A percentile compares a stretch with the other conserved stretches of the same genome.
Conservation (phyloP, 106 monocot species). For the Agapanthus africanus region DNA sequence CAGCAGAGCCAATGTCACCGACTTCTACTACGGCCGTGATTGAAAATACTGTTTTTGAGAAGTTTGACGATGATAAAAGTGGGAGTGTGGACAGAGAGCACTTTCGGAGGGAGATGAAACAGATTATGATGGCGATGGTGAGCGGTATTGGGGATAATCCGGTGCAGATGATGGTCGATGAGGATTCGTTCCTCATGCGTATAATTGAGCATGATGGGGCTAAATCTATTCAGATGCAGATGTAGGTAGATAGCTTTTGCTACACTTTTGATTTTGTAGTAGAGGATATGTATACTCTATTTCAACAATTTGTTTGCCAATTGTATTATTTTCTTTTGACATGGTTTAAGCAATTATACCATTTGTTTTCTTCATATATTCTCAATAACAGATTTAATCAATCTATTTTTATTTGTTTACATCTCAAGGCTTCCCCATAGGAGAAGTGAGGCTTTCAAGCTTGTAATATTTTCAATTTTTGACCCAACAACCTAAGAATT, state of each 20-base stretch:
- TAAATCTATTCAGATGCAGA: not conserved
- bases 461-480: too few relatives aligned
- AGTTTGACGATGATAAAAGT: not conserved
- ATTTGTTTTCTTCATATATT: not conserved
- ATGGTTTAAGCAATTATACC: not conserved
- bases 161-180: not conserved
- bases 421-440: too few relatives aligned
- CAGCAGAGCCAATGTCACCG: not conserved
- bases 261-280: not conserved
- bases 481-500: too few relatives aligned
- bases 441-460: too few relatives aligned
- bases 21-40: not conserved
- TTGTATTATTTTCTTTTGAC: too few relatives aligned
- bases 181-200: constrained; percentile 2
- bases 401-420: too few relatives aligned
- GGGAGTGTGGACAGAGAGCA: not conserved
- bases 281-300: too few relatives aligned
- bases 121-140: constrained; percentile 1
- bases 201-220: not conserved
- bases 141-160: not conserved
- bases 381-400: too few relatives aligned
- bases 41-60: not conserved
- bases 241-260: not conserved
- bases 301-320: not conserved
- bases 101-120: not conserved